These are phyloP conservation scores for Syncephalastrum contaminatum DNA, from an alignment of 371 early-diverging fungal species.

Conservation along the genomic window DNA sequence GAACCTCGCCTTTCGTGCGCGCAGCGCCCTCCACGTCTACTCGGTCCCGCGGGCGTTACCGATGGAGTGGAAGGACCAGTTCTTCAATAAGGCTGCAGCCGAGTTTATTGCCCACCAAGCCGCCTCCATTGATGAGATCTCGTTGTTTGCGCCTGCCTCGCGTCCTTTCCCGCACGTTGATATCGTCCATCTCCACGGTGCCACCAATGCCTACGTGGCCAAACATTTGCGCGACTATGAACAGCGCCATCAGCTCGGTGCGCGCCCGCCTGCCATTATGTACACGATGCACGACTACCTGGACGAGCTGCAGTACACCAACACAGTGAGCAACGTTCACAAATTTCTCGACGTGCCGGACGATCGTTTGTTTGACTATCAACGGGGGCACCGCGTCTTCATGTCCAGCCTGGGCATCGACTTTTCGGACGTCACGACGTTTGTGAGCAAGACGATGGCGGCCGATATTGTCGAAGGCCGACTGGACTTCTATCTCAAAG, in stretches of 20 bases:
- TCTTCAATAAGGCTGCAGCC: conserved; percentile 64
- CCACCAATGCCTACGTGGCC: conserved; percentile 59
- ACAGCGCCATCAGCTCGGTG: conserved; percentile 36
- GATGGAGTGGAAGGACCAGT: conserved; percentile 65
- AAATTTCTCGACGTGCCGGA: conserved; percentile 46
- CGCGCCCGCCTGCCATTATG: conserved; percentile 54
- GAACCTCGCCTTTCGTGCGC: conserved; percentile 53
- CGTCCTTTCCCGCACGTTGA: conserved; percentile 39
- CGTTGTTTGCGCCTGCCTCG: conserved; percentile 50
- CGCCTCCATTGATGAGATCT: conserved; percentile 50
- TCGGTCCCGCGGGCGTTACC: conserved; percentile 50
- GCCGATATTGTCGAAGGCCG: conserved; percentile 60
- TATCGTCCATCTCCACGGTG: conserved; percentile 63
- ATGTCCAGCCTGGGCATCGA: conserved; percentile 61
- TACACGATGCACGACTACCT: conserved; percentile 66
- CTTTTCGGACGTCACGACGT: conserved; percentile 55
- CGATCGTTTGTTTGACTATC: conserved; percentile 25
- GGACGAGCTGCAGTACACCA: conserved; percentile 61
- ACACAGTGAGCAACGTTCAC: conserved; percentile 47
- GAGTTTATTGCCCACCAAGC: conserved; percentile 55
- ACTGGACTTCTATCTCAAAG: conserved; percentile 59
- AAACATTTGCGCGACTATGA: conserved; percentile 48
- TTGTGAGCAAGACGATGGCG: conserved; percentile 56
- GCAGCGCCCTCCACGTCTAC: conserved; percentile 47
- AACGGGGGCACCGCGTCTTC: conserved; percentile 56